phyloP scores from a whole-genome alignment of 306 rosid genomes.

The Hippophae gyantsensis region DNA sequence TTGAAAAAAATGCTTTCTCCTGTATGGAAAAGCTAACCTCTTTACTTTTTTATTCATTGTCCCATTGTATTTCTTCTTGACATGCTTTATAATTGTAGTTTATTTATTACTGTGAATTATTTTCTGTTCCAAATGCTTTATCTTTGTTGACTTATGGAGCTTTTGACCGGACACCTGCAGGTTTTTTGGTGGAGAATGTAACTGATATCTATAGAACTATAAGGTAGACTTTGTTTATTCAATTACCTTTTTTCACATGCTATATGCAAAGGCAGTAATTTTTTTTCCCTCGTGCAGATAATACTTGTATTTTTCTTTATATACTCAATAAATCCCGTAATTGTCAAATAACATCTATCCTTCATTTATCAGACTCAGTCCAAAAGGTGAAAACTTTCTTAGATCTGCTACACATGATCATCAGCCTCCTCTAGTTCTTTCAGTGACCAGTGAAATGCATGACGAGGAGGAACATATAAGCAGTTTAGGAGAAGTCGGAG shows the following conservation, averaged over 20 bases:
- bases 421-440: conserved; percentile 65
- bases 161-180: conserved; percentile 25
- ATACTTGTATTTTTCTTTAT: not conserved
- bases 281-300: too few species aligned
- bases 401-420: conserved; percentile 58
- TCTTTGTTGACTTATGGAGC: too few species aligned
- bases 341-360: conserved; percentile 4
- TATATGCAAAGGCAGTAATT: too few species aligned
- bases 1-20: too few species aligned
- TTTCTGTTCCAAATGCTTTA: too few species aligned
- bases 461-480: conserved; percentile 42
- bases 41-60: too few species aligned
- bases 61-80: too few species aligned
- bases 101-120: too few species aligned
- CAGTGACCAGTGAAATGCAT: conserved; percentile 57
- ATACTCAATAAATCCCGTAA: conserved; percentile 2
- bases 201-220: conserved; percentile 41
- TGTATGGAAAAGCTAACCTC: too few species aligned
- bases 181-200: conserved; percentile 58
- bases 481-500: conserved; percentile 31
- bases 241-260: too few species aligned
- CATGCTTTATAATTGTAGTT: too few species aligned
- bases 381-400: conserved; percentile 59
- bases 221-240: conserved; percentile 37
- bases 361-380: conserved; percentile 47